Evolutionary conservation across 306 rosid genomes (phyloP).

Genomic region (Gastrolobium bilobum): DNA sequence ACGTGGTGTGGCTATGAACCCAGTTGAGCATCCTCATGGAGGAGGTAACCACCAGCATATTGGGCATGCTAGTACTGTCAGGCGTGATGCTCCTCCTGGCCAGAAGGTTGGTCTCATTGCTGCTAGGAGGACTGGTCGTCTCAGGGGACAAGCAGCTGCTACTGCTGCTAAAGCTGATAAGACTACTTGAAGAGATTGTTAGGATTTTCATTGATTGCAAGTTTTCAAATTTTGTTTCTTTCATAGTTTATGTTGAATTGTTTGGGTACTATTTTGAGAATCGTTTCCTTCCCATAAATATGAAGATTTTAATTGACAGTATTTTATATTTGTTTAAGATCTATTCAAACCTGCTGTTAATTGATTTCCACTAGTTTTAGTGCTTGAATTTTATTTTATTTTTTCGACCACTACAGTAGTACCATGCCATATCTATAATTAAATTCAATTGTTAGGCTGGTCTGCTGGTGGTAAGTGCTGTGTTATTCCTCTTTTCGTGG

Average conservation of each 20-base stretch:
- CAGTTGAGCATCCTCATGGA: slow-evolving; percentile 95
- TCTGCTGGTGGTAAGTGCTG: no score
- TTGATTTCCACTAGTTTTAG: neutral
- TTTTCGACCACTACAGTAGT: neutral
- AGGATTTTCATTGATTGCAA: slow-evolving; percentile 8
- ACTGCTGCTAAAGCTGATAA: slow-evolving; percentile 76
- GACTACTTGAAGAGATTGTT: slow-evolving; percentile 53
- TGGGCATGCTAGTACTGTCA: slow-evolving; percentile 82
- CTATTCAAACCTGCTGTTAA: neutral
- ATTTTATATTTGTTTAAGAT: slow-evolving; percentile 19
- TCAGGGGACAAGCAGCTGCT: slow-evolving; percentile 85
- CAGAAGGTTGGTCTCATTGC: slow-evolving; percentile 94
- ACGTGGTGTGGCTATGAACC: slow-evolving; percentile 96
- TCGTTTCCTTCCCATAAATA: slow-evolving; percentile 2
- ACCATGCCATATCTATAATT: neutral
- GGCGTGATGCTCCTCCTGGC: slow-evolving; percentile 87
- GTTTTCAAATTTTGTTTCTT: slow-evolving; percentile 42
- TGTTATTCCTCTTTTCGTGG: no score
- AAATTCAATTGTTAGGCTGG: no score
- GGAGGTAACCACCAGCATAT: slow-evolving; percentile 96
- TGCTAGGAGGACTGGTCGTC: slow-evolving; percentile 85
- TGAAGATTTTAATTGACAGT: slow-evolving; percentile 14
- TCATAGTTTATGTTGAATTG: slow-evolving; percentile 11
- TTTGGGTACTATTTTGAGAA: slow-evolving; percentile 36
- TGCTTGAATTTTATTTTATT: neutral